Evolutionary conservation across 352 stramenopile species (phyloP), one percentile per base, ranked within the genome.

Genomic region (Plasmopara halstedii): DNA sequence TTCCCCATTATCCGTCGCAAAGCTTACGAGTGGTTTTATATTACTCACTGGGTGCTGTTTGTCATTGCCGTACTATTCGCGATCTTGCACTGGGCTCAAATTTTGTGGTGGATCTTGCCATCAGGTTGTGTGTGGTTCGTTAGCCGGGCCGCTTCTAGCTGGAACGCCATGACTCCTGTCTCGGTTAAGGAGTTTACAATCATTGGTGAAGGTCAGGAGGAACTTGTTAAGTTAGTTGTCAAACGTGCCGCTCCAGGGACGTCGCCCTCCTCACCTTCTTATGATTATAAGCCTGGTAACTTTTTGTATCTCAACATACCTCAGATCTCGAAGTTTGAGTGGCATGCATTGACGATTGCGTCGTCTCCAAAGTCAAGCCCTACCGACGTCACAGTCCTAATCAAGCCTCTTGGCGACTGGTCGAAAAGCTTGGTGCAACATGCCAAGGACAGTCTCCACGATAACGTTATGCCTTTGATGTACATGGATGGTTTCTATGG

Each of bases 401-500:
- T 81, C 29, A 81, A 81, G 34, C 51, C 66, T 32, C 53, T 81
- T 10, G 72, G 72, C 14, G 58, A 64, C 47, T 84, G 72, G 72
- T 69, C 69, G 1, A 50, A 51, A 13, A 42, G 67, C 27, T 14
- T 84, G 14, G 43, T 73, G 2, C 20, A 61, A 19, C 77, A 84
- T 26, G 54, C 58, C 23, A 62, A 71, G 32, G 26, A 67, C 10
- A 81, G 69, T 45, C 41, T 54, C 34, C 34, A 18, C 35, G 43
- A 66, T 17, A 46, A 50, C 18, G 20, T 59, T 3, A 27, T 36
- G 18, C 70, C 70, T 1, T n/a, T 69, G 4, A 56, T 83, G 36
- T 80, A 72, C 47, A 66, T 83, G 60, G 71, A 83, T 39, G 71
- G 63, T 4, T 78, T 72, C 45, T 83, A 79, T 37, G 64, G 62